A percentile compares a stretch with the other conserved stretches of the same genome.
phyloP scores from a whole-genome alignment of 768 basidiomycete species.

The Lactarius hatsudake region DNA sequence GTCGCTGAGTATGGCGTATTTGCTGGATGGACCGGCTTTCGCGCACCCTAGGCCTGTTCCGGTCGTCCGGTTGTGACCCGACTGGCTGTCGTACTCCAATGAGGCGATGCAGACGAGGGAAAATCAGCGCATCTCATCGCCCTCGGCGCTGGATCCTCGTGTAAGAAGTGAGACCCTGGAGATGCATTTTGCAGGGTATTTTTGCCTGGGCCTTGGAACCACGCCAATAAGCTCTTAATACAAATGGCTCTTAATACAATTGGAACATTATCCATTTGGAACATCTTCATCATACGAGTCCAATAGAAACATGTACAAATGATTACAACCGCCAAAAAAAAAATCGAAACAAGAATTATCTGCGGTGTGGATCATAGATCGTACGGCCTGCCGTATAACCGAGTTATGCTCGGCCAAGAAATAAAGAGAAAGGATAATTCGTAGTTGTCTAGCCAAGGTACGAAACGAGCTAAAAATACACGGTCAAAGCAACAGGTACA shows the following conservation, averaged over 20 bases:
- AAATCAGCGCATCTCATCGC: background rate
- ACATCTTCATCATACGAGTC: background rate
- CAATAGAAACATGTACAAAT: background rate
- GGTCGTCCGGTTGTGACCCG: background rate
- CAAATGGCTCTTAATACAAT: background rate
- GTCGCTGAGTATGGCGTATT: background rate
- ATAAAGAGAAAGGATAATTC: background rate
- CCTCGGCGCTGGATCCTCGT: background rate
- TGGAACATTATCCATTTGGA: background rate
- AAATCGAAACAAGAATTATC: background rate
- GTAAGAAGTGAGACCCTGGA: background rate
- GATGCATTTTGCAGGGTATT: background rate
- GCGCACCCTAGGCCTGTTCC: background rate
- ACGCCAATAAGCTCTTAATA: background rate
- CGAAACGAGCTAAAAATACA: conserved; percentile 21
- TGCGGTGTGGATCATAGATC: conserved; percentile 1
- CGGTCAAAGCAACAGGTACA: conserved; percentile 13
- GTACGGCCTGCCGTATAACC: background rate
- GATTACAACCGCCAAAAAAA: background rate
- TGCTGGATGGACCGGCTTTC: background rate
- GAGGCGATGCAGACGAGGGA: background rate
- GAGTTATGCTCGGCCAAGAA: background rate
- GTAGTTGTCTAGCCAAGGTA: conserved; percentile 14
- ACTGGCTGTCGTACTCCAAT: background rate
- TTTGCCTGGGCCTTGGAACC: background rate